These are phyloP conservation scores for Hypericum androsaemum DNA, from an alignment of 345 rosid species.

Conservation along the genomic window DNA sequence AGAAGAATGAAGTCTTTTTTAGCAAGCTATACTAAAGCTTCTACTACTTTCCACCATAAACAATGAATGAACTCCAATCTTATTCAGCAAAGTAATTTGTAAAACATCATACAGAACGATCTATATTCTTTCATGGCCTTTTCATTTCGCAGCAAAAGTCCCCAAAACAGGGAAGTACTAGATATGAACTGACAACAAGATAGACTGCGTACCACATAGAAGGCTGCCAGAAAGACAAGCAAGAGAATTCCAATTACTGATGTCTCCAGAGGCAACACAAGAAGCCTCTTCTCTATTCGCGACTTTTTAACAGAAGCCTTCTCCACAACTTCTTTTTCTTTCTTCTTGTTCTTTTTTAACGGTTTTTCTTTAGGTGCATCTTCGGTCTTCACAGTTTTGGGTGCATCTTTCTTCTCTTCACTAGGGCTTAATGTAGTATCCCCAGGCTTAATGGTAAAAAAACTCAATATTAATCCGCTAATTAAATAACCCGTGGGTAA, in stretches of 20 bases:
- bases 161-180: not conserved
- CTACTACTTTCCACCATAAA: no score
- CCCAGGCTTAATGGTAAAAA: slow-evolving; percentile 49
- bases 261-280: slow-evolving; percentile 73
- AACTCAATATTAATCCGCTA: slow-evolving; percentile 10
- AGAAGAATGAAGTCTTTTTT: no score
- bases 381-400: slow-evolving; percentile 39
- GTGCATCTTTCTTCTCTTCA: slow-evolving; percentile 29
- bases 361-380: slow-evolving; percentile 45
- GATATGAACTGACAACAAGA: not conserved
- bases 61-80: no score
- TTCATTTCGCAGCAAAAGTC: no score
- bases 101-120: no score
- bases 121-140: no score
- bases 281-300: slow-evolving; percentile 54
- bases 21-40: no score
- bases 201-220: slow-evolving; percentile 69
- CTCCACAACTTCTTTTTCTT: slow-evolving; percentile 47
- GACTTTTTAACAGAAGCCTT: slow-evolving; percentile 40
- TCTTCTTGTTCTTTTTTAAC: slow-evolving; percentile 58
- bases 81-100: no score
- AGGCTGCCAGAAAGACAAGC: slow-evolving; percentile 82
- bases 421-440: slow-evolving; percentile 34
- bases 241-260: slow-evolving; percentile 73
- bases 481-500: slow-evolving; percentile 6